phyloP scores from a whole-genome alignment of 805 yeast species.

The Saturnispora besseyi region DNA sequence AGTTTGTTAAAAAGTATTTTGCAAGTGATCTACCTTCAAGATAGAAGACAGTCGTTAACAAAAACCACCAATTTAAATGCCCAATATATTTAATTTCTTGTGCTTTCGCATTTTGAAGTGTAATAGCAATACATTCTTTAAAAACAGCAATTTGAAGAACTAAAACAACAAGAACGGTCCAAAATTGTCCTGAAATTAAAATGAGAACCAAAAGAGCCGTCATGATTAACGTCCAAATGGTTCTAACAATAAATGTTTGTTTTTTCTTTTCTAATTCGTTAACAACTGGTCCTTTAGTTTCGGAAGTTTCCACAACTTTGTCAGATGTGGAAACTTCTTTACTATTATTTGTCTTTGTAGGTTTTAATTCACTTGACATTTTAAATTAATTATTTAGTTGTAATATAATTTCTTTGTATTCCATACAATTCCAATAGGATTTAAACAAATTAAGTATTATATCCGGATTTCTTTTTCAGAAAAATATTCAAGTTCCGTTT shows the following conservation, averaged over 20 bases:
- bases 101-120: slow-evolving; percentile 69
- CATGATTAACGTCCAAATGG: slow-evolving; percentile 93
- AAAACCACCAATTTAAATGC: slow-evolving; percentile 86
- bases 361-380: background rate
- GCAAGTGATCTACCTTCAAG: slow-evolving; percentile 80
- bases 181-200: slow-evolving; percentile 76
- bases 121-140: slow-evolving; percentile 80
- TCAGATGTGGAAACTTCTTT: background rate
- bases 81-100: slow-evolving; percentile 77
- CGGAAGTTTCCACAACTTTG: background rate
- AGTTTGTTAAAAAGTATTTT: slow-evolving; percentile 34
- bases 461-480: background rate
- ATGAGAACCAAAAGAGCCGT: slow-evolving; percentile 60
- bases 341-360: background rate
- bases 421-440: background rate
- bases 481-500: background rate
- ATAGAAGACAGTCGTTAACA: slow-evolving; percentile 79
- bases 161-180: slow-evolving; percentile 65
- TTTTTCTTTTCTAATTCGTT: slow-evolving; percentile 57
- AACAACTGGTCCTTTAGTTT: slow-evolving; percentile 13
- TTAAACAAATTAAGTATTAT: background rate
- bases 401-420: background rate
- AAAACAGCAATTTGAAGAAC: slow-evolving; percentile 75
- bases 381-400: background rate
- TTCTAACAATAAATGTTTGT: slow-evolving; percentile 77